A percentile compares a stretch with the other conserved stretches of the same genome.
Conservation (phyloP, 371 early-diverging fungal genomes). For the Mucor lusitanicus region DNA sequence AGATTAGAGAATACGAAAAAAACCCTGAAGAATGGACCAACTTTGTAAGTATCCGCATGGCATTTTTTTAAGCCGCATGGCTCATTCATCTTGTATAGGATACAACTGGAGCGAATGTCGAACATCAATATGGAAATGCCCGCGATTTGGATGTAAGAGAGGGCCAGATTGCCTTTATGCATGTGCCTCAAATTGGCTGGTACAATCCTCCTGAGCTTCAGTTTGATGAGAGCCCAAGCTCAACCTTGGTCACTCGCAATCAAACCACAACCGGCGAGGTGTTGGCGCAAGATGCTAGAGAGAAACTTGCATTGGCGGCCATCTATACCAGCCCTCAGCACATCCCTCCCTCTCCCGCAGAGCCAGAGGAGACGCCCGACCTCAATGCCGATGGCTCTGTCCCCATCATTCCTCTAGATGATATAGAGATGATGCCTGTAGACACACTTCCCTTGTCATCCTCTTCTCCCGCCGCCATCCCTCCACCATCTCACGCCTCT, state of each 20-base stretch:
- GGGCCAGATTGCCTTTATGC: background rate
- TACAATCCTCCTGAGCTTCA: slow-evolving; percentile 13
- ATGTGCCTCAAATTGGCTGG: slow-evolving; percentile 14
- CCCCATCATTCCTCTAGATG: background rate
- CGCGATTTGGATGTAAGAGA: background rate
- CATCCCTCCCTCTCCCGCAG: slow-evolving; percentile 40
- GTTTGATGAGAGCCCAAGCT: slow-evolving; percentile 4
- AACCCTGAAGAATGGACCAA: slow-evolving; percentile 32
- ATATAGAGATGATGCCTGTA: background rate
- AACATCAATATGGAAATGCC: background rate
- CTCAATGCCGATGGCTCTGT: background rate
- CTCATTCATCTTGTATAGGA: background rate
- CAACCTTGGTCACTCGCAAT: slow-evolving; percentile 5
- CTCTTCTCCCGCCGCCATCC: background rate
- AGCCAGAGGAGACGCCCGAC: slow-evolving; percentile 26
- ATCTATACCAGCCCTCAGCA: slow-evolving; percentile 28
- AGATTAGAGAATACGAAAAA: slow-evolving; percentile 23
- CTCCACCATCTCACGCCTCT: background rate
- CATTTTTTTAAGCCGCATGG: background rate
- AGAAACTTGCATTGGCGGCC: slow-evolving; percentile 25
- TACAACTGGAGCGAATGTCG: background rate
- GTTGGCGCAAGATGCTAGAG: slow-evolving; percentile 17
- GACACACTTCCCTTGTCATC: background rate
- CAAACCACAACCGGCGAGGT: slow-evolving; percentile 15
- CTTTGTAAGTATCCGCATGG: slow-evolving; percentile 19